Conservation (phyloP, 371 early-diverging fungal species). For the Mortierella sp. region DNA sequence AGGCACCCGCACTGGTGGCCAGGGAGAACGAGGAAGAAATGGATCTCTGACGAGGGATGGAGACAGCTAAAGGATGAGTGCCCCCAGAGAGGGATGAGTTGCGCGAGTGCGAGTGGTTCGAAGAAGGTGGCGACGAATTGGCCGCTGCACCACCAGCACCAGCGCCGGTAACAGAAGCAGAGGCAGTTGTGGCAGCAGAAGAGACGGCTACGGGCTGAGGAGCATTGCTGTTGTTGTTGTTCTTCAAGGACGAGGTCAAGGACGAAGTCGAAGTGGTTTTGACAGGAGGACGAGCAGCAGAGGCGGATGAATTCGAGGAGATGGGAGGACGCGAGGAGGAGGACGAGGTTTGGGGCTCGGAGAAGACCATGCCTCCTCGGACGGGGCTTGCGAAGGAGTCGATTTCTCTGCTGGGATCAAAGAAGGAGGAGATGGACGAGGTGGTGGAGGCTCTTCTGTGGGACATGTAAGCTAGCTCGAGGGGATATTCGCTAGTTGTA, state of each 20-base stretch:
- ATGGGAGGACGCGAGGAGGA: background rate
- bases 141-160: too few relatives aligned
- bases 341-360: background rate
- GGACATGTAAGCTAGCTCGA: slow-evolving; percentile 29
- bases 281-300: slow-evolving; percentile 13
- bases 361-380: slow-evolving; percentile 26
- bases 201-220: background rate
- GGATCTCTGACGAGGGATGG: slow-evolving; percentile 51
- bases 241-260: background rate
- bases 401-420: slow-evolving; percentile 13
- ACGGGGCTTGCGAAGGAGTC: background rate
- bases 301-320: background rate
- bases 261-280: background rate
- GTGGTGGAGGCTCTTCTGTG: slow-evolving; percentile 49
- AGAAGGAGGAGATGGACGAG: slow-evolving; percentile 33
- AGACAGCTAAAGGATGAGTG: slow-evolving; percentile 14
- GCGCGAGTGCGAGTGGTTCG: background rate
- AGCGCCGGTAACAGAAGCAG: slow-evolving; percentile 6
- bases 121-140: background rate
- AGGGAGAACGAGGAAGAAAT: slow-evolving; percentile 45
- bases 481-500: too few relatives aligned
- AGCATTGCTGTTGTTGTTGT: background rate
- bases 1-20: slow-evolving; percentile 17
- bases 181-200: background rate
- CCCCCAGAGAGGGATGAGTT: slow-evolving; percentile 2